Evolutionary conservation across 1,284 basidiomycete genomes (phyloP).

Genomic region (Leccinum fuscescens): DNA sequence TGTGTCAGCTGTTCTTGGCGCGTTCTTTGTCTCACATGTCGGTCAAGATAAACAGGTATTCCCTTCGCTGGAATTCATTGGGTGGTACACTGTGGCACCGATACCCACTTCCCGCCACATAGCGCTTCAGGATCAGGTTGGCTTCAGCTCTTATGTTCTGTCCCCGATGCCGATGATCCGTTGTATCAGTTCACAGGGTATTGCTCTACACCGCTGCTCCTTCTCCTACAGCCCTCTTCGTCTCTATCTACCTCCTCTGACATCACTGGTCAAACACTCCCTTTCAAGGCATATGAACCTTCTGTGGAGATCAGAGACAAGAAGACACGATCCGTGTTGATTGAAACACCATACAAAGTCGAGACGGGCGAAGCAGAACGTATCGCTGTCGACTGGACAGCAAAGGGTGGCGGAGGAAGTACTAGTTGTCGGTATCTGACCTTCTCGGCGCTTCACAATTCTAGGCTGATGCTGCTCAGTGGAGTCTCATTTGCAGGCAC

Average conservation of each 20-base stretch:
- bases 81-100: conserved; percentile 90
- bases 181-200: conserved; percentile 61
- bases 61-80: conserved; percentile 92
- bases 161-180: neutral
- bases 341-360: conserved; percentile 81
- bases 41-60: conserved; percentile 92
- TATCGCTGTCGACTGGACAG: conserved; percentile 96
- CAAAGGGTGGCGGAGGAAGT: conserved; percentile 83
- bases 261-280: conserved; percentile 67
- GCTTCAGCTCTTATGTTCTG: conserved; percentile 13
- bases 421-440: conserved; percentile 62
- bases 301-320: conserved; percentile 80
- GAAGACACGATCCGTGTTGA: conserved; percentile 75
- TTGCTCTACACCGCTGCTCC: conserved; percentile 75
- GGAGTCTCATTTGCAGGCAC: conserved; percentile 85
- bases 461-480: conserved; percentile 50
- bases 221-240: conserved; percentile 62
- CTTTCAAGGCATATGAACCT: conserved; percentile 87
- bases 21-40: conserved; percentile 8
- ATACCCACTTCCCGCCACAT: conserved; percentile 74
- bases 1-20: conserved; percentile 39
- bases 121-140: conserved; percentile 81
- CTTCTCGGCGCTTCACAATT: neutral
- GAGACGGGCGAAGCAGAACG: conserved; percentile 98
- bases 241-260: conserved; percentile 50